Evolutionary conservation across 345 rosid species (phyloP), one percentile per base, ranked within the genome.

Genomic region (Acer negundo): DNA sequence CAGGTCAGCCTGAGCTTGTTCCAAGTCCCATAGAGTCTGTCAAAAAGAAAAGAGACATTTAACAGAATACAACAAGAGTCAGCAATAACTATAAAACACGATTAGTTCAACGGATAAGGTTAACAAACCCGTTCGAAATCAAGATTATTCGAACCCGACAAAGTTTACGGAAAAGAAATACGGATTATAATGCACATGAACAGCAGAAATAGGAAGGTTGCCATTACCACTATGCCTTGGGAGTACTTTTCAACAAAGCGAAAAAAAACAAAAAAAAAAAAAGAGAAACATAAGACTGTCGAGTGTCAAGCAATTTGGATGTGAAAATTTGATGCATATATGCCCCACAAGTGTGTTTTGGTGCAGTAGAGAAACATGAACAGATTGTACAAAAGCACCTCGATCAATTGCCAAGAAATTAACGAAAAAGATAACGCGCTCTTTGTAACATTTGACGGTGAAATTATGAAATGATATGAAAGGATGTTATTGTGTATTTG

Each of bases 1-100:
- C 78, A 62, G 3, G 65, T 82, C 86, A 72, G 78, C 84, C 78
- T 81, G 65, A 78, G 85, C 84, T 74, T 66, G 15, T 38, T 12
- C 64, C 35, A 61, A 24, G 23, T 62, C 56, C 42, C 47, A 55
- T 7, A 7, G 38, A 19, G 28, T 62, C 80, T 67, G 75, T 51
- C n/a, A 70, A 40, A 15, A 47, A 42, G 46, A 73, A 40, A 40
- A 19, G 28, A 4, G 20, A 10, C 24, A 46, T 69, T 75, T n/a
- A 12, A 68, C 20, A 51, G 3, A 2, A 2, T 8, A 24, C 2
- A 23, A 24, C 1, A 23, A 15, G 49, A 3, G 49, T 79, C 62
- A 84, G 17, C 46, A 38, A 58, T 44, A 40, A 46, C 56, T 47
- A 22, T 16, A 1, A 2, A 46, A 46, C 49, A 31, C 8, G 4